Evolutionary conservation across 2,329 filamentous ascomycete genomes (phyloP).

Genomic region (Zasmidium angulare): DNA sequence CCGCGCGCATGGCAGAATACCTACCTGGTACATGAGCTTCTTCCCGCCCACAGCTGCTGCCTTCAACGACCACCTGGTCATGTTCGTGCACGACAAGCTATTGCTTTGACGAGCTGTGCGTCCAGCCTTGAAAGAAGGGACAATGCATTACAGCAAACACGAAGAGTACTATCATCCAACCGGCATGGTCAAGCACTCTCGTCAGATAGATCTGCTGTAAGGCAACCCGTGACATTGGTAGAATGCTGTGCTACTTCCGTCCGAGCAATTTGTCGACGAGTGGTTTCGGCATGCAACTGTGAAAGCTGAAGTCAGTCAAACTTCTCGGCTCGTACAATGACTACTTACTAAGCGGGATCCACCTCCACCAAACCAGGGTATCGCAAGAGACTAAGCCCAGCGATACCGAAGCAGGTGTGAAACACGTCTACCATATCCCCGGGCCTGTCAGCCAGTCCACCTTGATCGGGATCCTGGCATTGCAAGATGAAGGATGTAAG

Average conservation of each 20-base stretch:
- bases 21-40: too few species aligned
- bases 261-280: constrained; percentile 62
- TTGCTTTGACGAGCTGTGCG: too few species aligned
- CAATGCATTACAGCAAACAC: too few species aligned
- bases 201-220: too few species aligned
- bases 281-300: constrained; percentile 57
- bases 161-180: too few species aligned
- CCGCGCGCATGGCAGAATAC: neutral
- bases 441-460: constrained; percentile 86
- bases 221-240: too few species aligned
- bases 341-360: constrained; percentile 77
- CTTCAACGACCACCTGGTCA: constrained; percentile 17
- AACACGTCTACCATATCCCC: constrained; percentile 97
- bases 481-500: constrained; percentile 78
- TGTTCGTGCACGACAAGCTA: too few species aligned
- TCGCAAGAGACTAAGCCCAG: constrained; percentile 80
- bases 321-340: neutral
- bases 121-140: too few species aligned
- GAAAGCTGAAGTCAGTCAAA: constrained; percentile 9
- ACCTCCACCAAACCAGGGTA: constrained; percentile 76
- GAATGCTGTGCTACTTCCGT: constrained; percentile 17
- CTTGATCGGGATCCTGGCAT: constrained; percentile 81
- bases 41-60: too few species aligned
- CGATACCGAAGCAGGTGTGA: constrained; percentile 86
- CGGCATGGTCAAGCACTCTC: too few species aligned